Base-by-base conservation (phyloP, 768 basidiomycete genomes). In the Hygrophorus pudorinus region DNA sequence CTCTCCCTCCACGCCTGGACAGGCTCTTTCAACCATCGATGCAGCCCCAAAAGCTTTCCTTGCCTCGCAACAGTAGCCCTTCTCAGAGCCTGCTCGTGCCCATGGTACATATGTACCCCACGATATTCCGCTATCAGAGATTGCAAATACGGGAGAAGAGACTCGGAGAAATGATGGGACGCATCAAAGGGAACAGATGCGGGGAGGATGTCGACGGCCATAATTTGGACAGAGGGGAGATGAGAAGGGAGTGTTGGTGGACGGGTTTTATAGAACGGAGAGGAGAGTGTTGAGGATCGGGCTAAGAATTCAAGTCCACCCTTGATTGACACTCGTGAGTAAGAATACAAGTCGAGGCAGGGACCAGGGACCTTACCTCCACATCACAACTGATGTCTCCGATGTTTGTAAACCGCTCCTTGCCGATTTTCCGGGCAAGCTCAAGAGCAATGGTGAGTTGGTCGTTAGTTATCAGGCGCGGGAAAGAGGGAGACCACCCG, bases 331-430 rank as follows among this genome's bases (percentile, higher is more conserved):
- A 32, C 30, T 24, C 33, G 14, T 42, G 27, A 29, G n/a, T 14
- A 45, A 41, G 8, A 32, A 30, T 10, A 42, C 12, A 50, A 8
- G 5, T 4, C n/a, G n/a, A 2, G 24, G 34, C n/a, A 41, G 50
- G 11, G 13, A 12, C 12, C 32, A 12, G 29, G 2, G 45, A 11
- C 49, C 67, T 14, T 42, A 81, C 85, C 56, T 77, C 73, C n/a
- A 89, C 68, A 56, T 96, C 92, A 56, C 91, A 94, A 49, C 79
- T 89, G 30, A 96, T 84, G 56, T 96, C 92, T 1, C 86, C 88
- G 17, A 96, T 73, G 43, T 77, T 82, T 7, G 72, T 71, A 53
- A 82, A 81, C 17, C 85, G 68, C 12, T 68, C 75, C 2, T 65
- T 70, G 5, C 75, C 74, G 1, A 81, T 53, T 6, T 65, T 57